These are phyloP conservation scores for Solanum paucissectum DNA, from an alignment of 257 asterid genomes.

Conservation along the genomic window DNA sequence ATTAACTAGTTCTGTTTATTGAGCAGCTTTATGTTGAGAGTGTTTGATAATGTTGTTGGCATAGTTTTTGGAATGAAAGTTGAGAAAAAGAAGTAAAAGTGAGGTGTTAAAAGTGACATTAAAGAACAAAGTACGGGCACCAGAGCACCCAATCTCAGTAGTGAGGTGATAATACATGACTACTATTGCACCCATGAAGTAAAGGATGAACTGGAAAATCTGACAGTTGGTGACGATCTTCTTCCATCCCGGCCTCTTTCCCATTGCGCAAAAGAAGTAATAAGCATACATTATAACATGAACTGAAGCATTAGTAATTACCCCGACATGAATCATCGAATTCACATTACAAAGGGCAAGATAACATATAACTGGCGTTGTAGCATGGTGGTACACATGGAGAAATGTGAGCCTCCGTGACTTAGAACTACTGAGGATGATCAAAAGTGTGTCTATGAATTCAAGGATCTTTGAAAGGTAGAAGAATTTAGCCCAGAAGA, in stretches of 20 bases:
- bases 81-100: constrained; percentile 45
- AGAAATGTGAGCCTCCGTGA: constrained; percentile 58
- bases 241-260: constrained; percentile 71
- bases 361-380: constrained; percentile 56
- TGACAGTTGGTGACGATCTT: constrained; percentile 65
- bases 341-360: constrained; percentile 32
- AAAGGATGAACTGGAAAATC: constrained; percentile 59
- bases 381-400: constrained; percentile 89
- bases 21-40: background rate
- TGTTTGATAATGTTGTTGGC: constrained; percentile 12
- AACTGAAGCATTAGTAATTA: constrained; percentile 64
- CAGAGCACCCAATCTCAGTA: constrained; percentile 56
- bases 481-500: constrained; percentile 78
- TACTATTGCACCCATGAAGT: constrained; percentile 49
- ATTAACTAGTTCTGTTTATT: background rate
- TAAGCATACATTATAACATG: constrained; percentile 82
- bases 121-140: constrained; percentile 66
- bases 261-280: constrained; percentile 48
- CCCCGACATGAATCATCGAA: constrained; percentile 58
- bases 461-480: constrained; percentile 74
- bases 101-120: constrained; percentile 62
- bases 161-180: constrained; percentile 47
- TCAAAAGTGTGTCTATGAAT: constrained; percentile 57
- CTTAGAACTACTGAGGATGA: constrained; percentile 38
- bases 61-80: constrained; percentile 60